phyloP scores from a whole-genome alignment of 2,329 filamentous ascomycete genomes.

The Hawksworthiomyces lignivorus region DNA sequence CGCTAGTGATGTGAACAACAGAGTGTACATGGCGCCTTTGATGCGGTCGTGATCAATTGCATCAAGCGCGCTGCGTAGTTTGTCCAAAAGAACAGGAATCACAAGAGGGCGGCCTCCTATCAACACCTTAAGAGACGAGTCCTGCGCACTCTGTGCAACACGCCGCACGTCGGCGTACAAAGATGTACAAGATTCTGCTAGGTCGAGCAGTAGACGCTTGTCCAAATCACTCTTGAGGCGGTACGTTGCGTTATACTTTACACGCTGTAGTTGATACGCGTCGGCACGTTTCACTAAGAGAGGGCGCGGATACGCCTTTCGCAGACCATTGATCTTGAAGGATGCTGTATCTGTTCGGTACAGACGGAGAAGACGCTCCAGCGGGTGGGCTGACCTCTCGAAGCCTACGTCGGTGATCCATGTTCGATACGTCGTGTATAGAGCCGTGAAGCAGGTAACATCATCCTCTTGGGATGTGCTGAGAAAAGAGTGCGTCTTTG shows the following conservation, averaged over 20 bases:
- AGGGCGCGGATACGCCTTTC: constrained; percentile 87
- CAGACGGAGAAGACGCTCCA: constrained; percentile 78
- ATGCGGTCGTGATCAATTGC: constrained; percentile 81
- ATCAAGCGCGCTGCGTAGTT: constrained; percentile 70
- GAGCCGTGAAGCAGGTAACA: constrained; percentile 84
- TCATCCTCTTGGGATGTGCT: constrained; percentile 84
- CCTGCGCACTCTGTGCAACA: constrained; percentile 83
- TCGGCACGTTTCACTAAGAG: constrained; percentile 89
- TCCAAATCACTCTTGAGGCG: constrained; percentile 86
- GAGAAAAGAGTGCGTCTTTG: constrained; percentile 78
- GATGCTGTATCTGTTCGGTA: constrained; percentile 81
- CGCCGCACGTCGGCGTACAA: constrained; percentile 93
- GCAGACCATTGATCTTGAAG: constrained; percentile 87
- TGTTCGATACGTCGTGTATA: constrained; percentile 86
- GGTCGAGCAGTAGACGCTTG: constrained; percentile 72
- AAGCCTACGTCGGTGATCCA: constrained; percentile 99
- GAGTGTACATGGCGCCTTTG: constrained; percentile 87
- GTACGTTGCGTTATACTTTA: constrained; percentile 86
- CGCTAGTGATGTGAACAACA: constrained; percentile 80
- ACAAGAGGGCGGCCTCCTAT: constrained; percentile 83
- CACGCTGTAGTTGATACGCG: constrained; percentile 87
- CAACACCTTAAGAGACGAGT: constrained; percentile 86
- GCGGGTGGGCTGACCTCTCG: constrained; percentile 85
- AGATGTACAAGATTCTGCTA: constrained; percentile 84
- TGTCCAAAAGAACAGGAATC: constrained; percentile 76